Base-by-base conservation (phyloP, 177 flowering plant species). In the Telopea speciosissima region DNA sequence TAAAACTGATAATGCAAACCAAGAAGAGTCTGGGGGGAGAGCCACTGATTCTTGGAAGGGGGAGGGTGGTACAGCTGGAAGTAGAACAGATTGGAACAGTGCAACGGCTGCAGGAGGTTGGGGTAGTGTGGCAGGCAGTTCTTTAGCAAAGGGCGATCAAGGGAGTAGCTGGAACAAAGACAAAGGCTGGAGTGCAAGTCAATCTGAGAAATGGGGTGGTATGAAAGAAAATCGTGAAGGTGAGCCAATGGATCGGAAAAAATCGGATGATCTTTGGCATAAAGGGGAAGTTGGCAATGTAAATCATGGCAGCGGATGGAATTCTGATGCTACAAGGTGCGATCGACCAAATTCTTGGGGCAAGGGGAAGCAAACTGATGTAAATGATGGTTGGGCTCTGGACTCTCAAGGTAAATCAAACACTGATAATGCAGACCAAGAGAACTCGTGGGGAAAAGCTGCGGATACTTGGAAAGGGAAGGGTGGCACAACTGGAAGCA, bases 401-500 rank as follows among this genome's bases (percentile, higher is more conserved):
- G 40, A 36, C 0, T 36, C 40, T 36, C 40, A 36, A 36, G 7
- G 5, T 24, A 49, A 49, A 52, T 36, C 22, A 13, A 24, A 24
- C n/a, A 60, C 52, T 45, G 52, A 22, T 63, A 49, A 44, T 58
- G 52, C 25, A 28, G n/a, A 25, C 45, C 69, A 76, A 66, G 76
- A 56, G 12, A 63, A 72, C 33, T 69, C 78, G 23, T 79, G 81
- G 86, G 82, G 82, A 8, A 83, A 78, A 71, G 69, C 79, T 69
- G 60, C 72, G 11, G 79, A 66, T 24, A 62, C 60, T 24, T 67
- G 72, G 72, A 65, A 72, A 22, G 68, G 19, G 10, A 61, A 68
- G 24, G 72, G 68, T 69, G 71, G 28, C 60, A 44, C 75, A 2
- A 69, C 56, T 72, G 78, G 68, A 66, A 61, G 71, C 67, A 72